Percentiles rank a stretch among this genome's conserved stretches.
Conservation (phyloP, 2,329 filamentous ascomycete species). For the Lithohypha guttulata region DNA sequence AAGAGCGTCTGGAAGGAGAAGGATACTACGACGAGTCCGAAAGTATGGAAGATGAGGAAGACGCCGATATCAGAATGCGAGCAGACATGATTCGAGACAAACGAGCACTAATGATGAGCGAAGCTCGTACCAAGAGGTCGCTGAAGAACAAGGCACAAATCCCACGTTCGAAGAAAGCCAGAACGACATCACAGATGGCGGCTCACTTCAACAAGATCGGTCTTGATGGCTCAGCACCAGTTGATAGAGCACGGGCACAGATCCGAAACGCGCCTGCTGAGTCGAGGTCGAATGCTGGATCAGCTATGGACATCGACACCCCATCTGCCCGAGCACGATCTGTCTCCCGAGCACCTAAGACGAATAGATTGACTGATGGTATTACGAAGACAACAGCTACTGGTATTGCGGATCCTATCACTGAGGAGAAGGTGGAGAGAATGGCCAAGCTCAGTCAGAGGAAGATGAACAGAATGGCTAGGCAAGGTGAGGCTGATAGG, state of each 20-base stretch:
- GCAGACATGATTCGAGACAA: slow-evolving; percentile 94
- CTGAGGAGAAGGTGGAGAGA: slow-evolving; percentile 70
- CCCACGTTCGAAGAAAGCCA: slow-evolving; percentile 68
- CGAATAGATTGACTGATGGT: slow-evolving; percentile 36
- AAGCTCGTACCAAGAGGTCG: slow-evolving; percentile 86
- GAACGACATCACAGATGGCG: slow-evolving; percentile 79
- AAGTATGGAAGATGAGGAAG: slow-evolving; percentile 76
- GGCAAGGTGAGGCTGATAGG: slow-evolving; percentile 92
- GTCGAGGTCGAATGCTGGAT: slow-evolving; percentile 55
- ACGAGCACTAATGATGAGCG: slow-evolving; percentile 82
- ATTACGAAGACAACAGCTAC: slow-evolving; percentile 60
- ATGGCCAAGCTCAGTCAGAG: slow-evolving; percentile 85
- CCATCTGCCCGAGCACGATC: slow-evolving; percentile 27
- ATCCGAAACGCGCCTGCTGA: slow-evolving; percentile 53
- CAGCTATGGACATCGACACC: slow-evolving; percentile 37
- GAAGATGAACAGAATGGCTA: slow-evolving; percentile 97
- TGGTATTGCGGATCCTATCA: slow-evolving; percentile 58
- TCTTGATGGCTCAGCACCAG: slow-evolving; percentile 66
- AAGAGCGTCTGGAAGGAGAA: slow-evolving; percentile 81
- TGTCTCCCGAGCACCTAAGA: slow-evolving; percentile 59
- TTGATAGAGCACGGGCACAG: slow-evolving; percentile 59
- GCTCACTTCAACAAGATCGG: slow-evolving; percentile 74
- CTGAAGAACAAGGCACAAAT: slow-evolving; percentile 96
- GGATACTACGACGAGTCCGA: slow-evolving; percentile 86
- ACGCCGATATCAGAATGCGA: slow-evolving; percentile 79